Base-by-base conservation (phyloP, 192 early-diverging fungal species). In the Podila horticola region DNA sequence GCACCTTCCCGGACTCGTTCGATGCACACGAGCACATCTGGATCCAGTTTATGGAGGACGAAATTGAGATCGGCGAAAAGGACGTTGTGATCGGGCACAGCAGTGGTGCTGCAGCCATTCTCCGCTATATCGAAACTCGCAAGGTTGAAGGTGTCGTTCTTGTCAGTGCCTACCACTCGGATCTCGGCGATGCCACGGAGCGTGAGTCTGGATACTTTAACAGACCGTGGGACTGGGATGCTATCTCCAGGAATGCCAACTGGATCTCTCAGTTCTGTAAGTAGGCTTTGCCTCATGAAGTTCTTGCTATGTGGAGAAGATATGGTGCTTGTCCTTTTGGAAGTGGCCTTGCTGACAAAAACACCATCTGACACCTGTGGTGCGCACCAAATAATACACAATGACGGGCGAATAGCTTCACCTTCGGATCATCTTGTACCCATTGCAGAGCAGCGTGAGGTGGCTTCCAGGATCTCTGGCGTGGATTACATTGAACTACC, bases 121-220 rank as follows among this genome's bases (percentile, higher is more conserved):
- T 77, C 45, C 67, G 84, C 12, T 85, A 82, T 62, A 49, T 82
- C 11, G 84, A 82, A 31, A 68, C 66, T 0, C 67, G 74, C 12
- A 75, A 75, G 29, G 79, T 85, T 5, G 62, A 62, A 24, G 84
- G 84, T 19, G 77, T 85, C 8, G 79, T 82, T 34, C 79, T 85
- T 59, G 84, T 76, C n/a, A 82, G 77, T 22, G 84, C 77, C 13
- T 85, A 85, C 59, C 74, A 82, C 22, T 75, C 84, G 1, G 77
- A 85, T 29, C 74, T 85, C 3, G 84, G 71, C 4, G 79, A 82
- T 22, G 61, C 48, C 55, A 49, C 3, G 31, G 64, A 83, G 75
- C 62, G 66, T 19, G 74, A 82, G 20, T 24, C 84, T n/a, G 84
- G 74, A 66, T 85, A 85, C 36, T 82, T 85, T 60, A 75, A 74